phyloP scores from a whole-genome alignment of 345 rosid genomes.

The Mercurialis annua region DNA sequence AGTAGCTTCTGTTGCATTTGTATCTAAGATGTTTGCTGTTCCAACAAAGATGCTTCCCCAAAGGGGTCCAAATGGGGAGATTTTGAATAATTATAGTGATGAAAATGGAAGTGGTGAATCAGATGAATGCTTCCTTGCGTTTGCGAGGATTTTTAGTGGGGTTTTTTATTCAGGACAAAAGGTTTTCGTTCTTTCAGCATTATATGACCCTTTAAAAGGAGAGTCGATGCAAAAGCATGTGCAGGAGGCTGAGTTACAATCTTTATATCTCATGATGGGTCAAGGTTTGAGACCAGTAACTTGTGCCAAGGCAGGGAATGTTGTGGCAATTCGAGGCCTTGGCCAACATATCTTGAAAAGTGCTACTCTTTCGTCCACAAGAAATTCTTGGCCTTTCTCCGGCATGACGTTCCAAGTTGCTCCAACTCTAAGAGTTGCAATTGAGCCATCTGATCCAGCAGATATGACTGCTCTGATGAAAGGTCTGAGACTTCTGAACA shows the following conservation, averaged over 20 bases:
- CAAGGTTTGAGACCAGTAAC: conserved; percentile 79
- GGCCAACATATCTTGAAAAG: conserved; percentile 88
- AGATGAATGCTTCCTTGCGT: conserved; percentile 93
- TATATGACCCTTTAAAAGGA: conserved; percentile 72
- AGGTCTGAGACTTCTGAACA: conserved; percentile 81
- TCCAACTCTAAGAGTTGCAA: conserved; percentile 86
- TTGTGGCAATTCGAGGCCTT: conserved; percentile 90
- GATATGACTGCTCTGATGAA: conserved; percentile 74
- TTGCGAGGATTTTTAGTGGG: conserved; percentile 93
- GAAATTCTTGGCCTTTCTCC: conserved; percentile 91
- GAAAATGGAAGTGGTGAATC: conserved; percentile 53
- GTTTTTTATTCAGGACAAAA: conserved; percentile 60
- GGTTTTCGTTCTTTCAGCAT: conserved; percentile 71
- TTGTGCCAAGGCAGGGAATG: conserved; percentile 75
- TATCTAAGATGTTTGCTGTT: conserved; percentile 92
- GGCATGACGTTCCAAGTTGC: conserved; percentile 91
- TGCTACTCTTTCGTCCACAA: conserved; percentile 87
- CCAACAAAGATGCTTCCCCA: conserved; percentile 76
- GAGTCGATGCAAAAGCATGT: conserved; percentile 74
- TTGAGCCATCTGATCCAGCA: conserved; percentile 90
- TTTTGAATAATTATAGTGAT: conserved; percentile 42
- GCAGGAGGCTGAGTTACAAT: conserved; percentile 82
- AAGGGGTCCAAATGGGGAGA: conserved; percentile 66
- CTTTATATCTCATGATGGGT: conserved; percentile 95
- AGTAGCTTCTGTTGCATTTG: conserved; percentile 80